A percentile compares a stretch with the other conserved stretches of the same genome.
These are phyloP conservation scores for Magnusiomyces starmeri DNA, from an alignment of 1,139 yeast species.

Conservation along the genomic window DNA sequence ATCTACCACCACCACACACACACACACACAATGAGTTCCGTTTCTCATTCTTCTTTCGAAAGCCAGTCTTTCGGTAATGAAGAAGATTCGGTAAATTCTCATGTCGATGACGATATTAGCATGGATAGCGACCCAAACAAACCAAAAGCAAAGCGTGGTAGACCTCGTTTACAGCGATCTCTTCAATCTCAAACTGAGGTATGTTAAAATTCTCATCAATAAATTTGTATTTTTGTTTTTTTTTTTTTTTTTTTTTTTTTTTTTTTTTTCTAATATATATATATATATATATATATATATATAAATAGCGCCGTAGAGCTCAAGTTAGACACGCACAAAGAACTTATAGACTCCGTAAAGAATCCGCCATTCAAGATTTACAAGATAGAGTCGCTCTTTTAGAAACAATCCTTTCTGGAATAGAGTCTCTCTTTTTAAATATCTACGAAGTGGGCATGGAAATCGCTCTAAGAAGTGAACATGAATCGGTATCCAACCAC, in stretches of 20 bases:
- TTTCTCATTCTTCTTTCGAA: no score
- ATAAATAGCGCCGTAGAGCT: slow-evolving; percentile 16
- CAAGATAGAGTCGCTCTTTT: slow-evolving; percentile 10
- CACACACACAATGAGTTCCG: no score
- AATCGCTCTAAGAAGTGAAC: slow-evolving; percentile 10
- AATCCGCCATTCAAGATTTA: slow-evolving; percentile 13
- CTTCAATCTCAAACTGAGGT: slow-evolving; percentile 15
- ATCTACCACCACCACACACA: neutral
- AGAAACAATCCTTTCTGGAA: slow-evolving; percentile 6
- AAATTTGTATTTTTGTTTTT: neutral
- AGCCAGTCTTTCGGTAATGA: neutral
- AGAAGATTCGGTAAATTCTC: no score
- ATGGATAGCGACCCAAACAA: neutral
- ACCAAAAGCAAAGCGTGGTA: slow-evolving; percentile 15
- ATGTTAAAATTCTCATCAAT: neutral
- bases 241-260: neutral
- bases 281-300: no score
- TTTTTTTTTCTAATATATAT: neutral
- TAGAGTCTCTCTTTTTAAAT: slow-evolving; percentile 12
- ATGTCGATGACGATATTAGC: no score
- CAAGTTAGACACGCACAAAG: slow-evolving; percentile 18
- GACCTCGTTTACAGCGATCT: slow-evolving; percentile 15
- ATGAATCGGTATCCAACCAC: neutral
- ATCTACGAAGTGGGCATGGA: slow-evolving; percentile 16
- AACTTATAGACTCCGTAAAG: slow-evolving; percentile 16